Base-by-base conservation (phyloP, 345 rosid species). In the Xanthoceras sorbifolium region DNA sequence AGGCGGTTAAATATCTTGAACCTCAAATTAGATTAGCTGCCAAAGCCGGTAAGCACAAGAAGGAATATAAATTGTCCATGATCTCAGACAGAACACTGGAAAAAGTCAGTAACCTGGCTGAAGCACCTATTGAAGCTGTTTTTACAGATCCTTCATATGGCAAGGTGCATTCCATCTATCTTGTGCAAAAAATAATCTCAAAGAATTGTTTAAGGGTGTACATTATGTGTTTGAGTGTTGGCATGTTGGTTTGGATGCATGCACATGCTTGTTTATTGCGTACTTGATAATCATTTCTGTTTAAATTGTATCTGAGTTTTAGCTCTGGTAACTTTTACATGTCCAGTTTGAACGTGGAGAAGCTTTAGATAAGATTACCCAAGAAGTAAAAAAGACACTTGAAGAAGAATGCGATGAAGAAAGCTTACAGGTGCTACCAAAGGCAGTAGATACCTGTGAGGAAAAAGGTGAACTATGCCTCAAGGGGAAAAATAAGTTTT, bases 261-360 rank as follows among this genome's bases (percentile, higher is more conserved):
- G 7, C 26, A 70, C 40, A 23, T 12, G 14, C n/a, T 28, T 25
- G 1, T 50, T 38, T 66, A 9, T 9, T 55, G 7, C 64, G 74
- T 64, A 20, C 26, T 6, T 50, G 10, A 4, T 76, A 64, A 29
- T 44, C 67, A 57, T 77, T 25, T 67, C 7, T 71, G 28, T 72
- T 68, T 9, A 22, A 22, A 28, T 69, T 46, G 28, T 44, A 34
- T 61, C 55, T 28, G 44, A 57, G 26, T 70, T 67, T 50, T 67
- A 62, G 57, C 32, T 18, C 11, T 72, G 48, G 34, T 65, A 64
- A 31, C 55, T 63, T 67, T 72, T 67, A 36, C 55, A 71, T 32
- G 38, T 78, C 25, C 82, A 96, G 99, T 96, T 96, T 89, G 94
- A 96, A 83, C 94, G 99, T 70, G 99, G 99, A 42, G 98, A 90